phyloP scores from a whole-genome alignment of 805 yeast genomes.

The Cyberlindnera nakhonratchasimensis region DNA sequence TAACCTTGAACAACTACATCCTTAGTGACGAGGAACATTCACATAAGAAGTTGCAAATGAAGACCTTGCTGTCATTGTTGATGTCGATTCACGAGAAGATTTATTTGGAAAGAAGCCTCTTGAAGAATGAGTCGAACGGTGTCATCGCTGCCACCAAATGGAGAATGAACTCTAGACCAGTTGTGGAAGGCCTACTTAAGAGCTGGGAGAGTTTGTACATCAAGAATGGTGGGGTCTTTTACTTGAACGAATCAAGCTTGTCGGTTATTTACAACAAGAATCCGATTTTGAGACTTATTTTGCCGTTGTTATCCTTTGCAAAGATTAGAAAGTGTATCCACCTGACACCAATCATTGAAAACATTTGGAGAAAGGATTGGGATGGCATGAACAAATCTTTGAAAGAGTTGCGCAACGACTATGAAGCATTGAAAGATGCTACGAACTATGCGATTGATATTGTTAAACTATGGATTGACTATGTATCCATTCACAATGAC shows the following conservation, averaged over 20 bases:
- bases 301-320: constrained; percentile 65
- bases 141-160: constrained; percentile 54
- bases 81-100: constrained; percentile 67
- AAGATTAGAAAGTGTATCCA: constrained; percentile 62
- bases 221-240: constrained; percentile 59
- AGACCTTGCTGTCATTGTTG: constrained; percentile 52
- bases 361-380: constrained; percentile 68
- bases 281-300: constrained; percentile 57
- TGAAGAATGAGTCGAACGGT: constrained; percentile 36
- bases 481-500: constrained; percentile 61
- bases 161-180: constrained; percentile 61
- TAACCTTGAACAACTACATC: constrained; percentile 40
- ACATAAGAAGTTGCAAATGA: constrained; percentile 39
- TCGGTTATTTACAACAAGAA: constrained; percentile 44
- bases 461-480: constrained; percentile 67
- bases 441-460: constrained; percentile 55
- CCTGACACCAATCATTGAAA: constrained; percentile 56
- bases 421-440: constrained; percentile 64
- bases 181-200: constrained; percentile 52
- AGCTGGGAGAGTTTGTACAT: constrained; percentile 67
- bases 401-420: constrained; percentile 45
- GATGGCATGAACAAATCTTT: constrained; percentile 54
- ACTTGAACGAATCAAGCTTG: constrained; percentile 45
- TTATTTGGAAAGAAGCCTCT: constrained; percentile 44
- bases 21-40: constrained; percentile 34